These are phyloP conservation scores for Bryoglossum gracile DNA, from an alignment of 495 filamentous ascomycete species.

Conservation along the genomic window DNA sequence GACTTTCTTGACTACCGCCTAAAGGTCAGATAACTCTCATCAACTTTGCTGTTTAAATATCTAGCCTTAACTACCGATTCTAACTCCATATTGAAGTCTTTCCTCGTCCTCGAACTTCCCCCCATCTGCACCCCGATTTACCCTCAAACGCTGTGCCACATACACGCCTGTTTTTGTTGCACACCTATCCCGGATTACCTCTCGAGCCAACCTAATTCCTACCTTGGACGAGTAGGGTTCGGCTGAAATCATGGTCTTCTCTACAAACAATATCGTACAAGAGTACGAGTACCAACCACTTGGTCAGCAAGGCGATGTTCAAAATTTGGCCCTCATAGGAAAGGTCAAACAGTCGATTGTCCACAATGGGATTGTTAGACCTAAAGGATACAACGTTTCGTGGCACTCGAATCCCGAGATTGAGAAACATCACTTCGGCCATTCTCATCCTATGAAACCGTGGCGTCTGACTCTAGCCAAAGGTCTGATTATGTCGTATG, in stretches of 20 bases:
- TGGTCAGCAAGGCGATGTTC: constrained; percentile 42
- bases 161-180: too few relatives aligned
- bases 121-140: too few relatives aligned
- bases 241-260: constrained; percentile 25
- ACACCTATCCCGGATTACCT: too few relatives aligned
- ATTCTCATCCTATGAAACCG: constrained; percentile 96
- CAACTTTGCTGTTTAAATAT: too few relatives aligned
- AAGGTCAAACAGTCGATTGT: constrained; percentile 60
- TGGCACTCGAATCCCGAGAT: constrained; percentile 95
- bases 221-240: too few relatives aligned
- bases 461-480: constrained; percentile 96
- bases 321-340: constrained; percentile 55
- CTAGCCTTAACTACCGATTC: too few relatives aligned
- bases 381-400: constrained; percentile 83
- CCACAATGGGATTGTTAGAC: constrained; percentile 65
- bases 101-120: too few relatives aligned
- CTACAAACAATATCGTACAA: constrained; percentile 48
- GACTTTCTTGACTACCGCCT: too few relatives aligned
- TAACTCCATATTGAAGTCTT: too few relatives aligned
- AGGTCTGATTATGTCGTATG: constrained; percentile 85
- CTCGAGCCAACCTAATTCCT: too few relatives aligned
- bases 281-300: constrained; percentile 57
- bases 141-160: too few relatives aligned
- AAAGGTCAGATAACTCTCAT: too few relatives aligned
- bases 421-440: constrained; percentile 93